These are phyloP conservation scores for Cutaneotrichosporon cutaneum DNA, from an alignment of 1,284 basidiomycete species.

Conservation along the genomic window DNA sequence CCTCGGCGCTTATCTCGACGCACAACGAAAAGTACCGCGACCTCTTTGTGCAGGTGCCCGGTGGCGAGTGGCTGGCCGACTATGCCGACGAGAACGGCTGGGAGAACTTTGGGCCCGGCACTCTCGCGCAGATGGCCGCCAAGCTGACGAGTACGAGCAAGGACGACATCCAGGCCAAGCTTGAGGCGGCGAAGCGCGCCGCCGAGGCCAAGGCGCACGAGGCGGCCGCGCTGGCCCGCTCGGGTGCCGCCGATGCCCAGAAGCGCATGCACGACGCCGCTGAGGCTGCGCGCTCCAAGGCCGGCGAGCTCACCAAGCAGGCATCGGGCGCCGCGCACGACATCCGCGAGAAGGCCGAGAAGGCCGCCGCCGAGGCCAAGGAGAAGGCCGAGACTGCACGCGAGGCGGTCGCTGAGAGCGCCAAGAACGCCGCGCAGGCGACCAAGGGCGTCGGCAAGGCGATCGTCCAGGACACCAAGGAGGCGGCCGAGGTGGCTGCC, in stretches of 20 bases:
- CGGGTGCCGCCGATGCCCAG: conserved; percentile 30
- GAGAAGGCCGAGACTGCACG: conserved; percentile 26
- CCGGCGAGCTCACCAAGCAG: conserved; percentile 13
- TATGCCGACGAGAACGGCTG: conserved; percentile 74
- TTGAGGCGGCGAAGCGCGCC: conserved; percentile 33
- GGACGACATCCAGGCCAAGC: conserved; percentile 31
- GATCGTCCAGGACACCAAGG: conserved; percentile 27
- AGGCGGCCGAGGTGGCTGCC: conserved; percentile 17
- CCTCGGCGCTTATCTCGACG: conserved; percentile 53
- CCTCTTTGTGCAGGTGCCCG: conserved; percentile 58
- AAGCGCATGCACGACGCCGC: conserved; percentile 33
- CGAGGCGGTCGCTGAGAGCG: conserved; percentile 18
- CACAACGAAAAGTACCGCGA: conserved; percentile 55
- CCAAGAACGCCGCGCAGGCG: conserved; percentile 7
- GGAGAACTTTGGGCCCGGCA: conserved; percentile 59
- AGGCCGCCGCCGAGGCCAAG: conserved; percentile 26
- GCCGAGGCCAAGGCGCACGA: conserved; percentile 54
- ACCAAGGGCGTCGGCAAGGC: conserved; percentile 29
- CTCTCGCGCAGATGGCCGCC: conserved; percentile 63
- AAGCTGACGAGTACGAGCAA: conserved; percentile 55
- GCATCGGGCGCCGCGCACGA: conserved; percentile 16
- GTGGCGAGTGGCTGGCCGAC: conserved; percentile 70
- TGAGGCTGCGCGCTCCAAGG: conserved; percentile 22
- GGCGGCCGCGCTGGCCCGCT: conserved; percentile 34
- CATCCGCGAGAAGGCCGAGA: conserved; percentile 38